Conservation (phyloP, 2,329 filamentous ascomycete genomes). For the Neonectria punicea region DNA sequence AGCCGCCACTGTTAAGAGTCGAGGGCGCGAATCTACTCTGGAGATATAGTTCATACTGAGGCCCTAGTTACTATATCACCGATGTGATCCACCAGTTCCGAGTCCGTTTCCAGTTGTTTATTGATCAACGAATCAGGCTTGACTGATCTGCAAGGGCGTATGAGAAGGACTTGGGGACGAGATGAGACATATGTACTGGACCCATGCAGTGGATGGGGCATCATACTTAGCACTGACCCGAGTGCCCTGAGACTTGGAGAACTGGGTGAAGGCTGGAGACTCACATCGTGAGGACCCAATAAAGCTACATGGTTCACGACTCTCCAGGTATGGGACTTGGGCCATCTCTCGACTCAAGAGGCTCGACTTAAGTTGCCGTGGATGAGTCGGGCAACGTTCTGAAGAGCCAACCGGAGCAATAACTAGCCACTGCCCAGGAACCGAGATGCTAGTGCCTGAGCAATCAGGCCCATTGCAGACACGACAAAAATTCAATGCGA, state of each 20-base stretch:
- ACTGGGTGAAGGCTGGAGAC: background rate
- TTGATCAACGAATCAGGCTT: background rate
- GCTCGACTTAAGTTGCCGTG: too few species aligned
- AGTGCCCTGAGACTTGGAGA: background rate
- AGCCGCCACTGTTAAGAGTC: slow-evolving; percentile 19
- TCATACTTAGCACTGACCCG: background rate
- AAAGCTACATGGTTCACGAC: background rate
- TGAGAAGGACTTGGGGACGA: background rate
- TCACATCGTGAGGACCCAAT: too few species aligned
- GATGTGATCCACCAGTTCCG: background rate
- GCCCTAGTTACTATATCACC: background rate
- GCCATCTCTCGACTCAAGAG: too few species aligned
- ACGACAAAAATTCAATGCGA: background rate
- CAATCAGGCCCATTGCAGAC: background rate
- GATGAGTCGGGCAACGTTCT: background rate
- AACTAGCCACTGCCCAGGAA: too few species aligned
- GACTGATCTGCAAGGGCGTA: background rate
- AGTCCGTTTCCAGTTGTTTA: background rate
- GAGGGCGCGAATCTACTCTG: slow-evolving; percentile 33
- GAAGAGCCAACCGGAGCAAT: slow-evolving; percentile 1
- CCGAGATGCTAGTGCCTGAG: background rate
- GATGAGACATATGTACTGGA: background rate
- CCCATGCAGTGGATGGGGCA: background rate
- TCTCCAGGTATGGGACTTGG: too few species aligned
- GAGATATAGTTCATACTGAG: slow-evolving; percentile 28